Percentiles rank a stretch among this genome's conserved stretches.
phyloP scores from a whole-genome alignment of 257 asterid genomes.

The Orobanche coerulescens region DNA sequence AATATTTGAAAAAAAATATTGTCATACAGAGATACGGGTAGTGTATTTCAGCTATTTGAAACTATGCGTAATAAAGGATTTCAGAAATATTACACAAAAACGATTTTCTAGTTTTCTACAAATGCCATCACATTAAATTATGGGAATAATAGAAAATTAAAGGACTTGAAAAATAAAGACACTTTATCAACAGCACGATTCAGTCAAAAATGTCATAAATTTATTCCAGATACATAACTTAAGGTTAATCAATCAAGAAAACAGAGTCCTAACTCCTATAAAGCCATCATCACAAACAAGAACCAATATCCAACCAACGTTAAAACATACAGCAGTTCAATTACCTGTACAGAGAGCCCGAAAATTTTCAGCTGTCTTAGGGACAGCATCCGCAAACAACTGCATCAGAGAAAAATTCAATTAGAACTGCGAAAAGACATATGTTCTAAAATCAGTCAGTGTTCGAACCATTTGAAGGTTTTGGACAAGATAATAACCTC shows the following conservation, averaged over 20 bases:
- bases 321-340: background rate
- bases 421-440: slow-evolving; percentile 10
- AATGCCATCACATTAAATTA: background rate
- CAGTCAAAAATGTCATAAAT: background rate
- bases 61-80: background rate
- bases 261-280: background rate
- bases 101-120: background rate
- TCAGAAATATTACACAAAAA: background rate
- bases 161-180: background rate
- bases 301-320: slow-evolving; percentile 6
- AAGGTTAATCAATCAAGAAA: slow-evolving; percentile 12
- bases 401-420: slow-evolving; percentile 29
- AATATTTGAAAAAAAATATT: background rate
- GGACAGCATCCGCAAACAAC: slow-evolving; percentile 91
- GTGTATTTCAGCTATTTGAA: background rate
- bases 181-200: background rate
- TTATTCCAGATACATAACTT: background rate
- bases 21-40: background rate
- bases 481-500: slow-evolving; percentile 45
- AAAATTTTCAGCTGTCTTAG: slow-evolving; percentile 93
- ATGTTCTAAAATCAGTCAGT: background rate
- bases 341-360: slow-evolving; percentile 98
- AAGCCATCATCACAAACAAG: background rate
- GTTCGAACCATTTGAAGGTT: slow-evolving; percentile 2
- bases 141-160: background rate